Evolutionary conservation across 73 alveolate species (phyloP).

Genomic region (Blepharisma japonicum): DNA sequence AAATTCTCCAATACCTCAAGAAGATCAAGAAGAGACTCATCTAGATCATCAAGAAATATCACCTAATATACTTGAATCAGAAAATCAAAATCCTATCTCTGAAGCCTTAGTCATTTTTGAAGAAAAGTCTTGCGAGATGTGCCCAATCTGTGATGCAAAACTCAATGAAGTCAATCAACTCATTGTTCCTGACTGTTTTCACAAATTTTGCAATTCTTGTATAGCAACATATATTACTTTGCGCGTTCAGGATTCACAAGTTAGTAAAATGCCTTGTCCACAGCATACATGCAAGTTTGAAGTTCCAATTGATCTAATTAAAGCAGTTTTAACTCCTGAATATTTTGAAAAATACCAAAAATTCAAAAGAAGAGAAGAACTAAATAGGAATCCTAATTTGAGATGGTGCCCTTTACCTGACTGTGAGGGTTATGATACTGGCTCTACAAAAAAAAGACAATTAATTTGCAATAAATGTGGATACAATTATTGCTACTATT

Average conservation of each 20-base stretch:
- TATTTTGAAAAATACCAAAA: not conserved
- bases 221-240: not conserved
- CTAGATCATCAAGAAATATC: no score
- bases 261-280: conserved; percentile 23
- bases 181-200: not conserved
- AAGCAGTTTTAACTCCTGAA: no score
- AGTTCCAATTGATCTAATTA: no score
- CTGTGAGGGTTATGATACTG: conserved; percentile 40
- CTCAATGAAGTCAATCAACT: not conserved
- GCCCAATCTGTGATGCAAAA: not conserved
- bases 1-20: no score
- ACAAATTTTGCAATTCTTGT: conserved; percentile 24
- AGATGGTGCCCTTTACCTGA: conserved; percentile 56
- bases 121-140: no score
- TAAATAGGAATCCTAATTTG: not conserved
- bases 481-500: not conserved
- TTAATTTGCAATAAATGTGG: conserved; percentile 25
- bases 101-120: no score
- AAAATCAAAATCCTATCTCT: no score
- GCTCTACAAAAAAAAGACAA: not conserved
- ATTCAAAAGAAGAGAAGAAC: not conserved
- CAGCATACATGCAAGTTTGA: not conserved
- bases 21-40: no score
- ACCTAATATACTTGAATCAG: no score
- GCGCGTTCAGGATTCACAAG: not conserved